Evolutionary conservation across 805 yeast species (phyloP).

Genomic region (Wickerhamomyces rabaulensis): DNA sequence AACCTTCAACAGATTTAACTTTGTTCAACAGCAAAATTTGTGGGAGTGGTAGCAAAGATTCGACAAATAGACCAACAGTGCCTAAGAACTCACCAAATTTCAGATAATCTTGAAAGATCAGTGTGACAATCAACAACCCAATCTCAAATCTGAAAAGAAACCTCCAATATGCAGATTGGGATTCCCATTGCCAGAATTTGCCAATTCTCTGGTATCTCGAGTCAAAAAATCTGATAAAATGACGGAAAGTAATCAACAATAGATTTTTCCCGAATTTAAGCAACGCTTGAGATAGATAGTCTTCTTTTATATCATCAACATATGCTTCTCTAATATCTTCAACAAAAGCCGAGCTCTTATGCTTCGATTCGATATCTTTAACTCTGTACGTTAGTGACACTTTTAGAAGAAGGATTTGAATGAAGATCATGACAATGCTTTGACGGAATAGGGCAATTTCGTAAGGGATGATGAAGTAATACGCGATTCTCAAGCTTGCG

Average conservation of each 20-base stretch:
- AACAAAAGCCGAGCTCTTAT: constrained; percentile 11
- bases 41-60: constrained; percentile 69
- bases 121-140: constrained; percentile 28
- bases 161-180: constrained; percentile 52
- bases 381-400: constrained; percentile 58
- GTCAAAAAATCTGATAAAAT: constrained; percentile 58
- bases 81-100: constrained; percentile 51
- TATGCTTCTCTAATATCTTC: constrained; percentile 7
- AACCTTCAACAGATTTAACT: constrained; percentile 67
- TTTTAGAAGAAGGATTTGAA: constrained; percentile 61
- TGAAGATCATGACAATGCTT: constrained; percentile 76
- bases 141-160: constrained; percentile 38
- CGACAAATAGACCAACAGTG: constrained; percentile 61
- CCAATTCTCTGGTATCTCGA: constrained; percentile 61
- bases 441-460: constrained; percentile 77
- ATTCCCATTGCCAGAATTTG: constrained; percentile 85
- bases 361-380: constrained; percentile 34
- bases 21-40: constrained; percentile 68
- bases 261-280: constrained; percentile 5
- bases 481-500: constrained; percentile 64
- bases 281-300: constrained; percentile 5
- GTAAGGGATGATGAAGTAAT: constrained; percentile 75
- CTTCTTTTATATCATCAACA: background rate
- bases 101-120: constrained; percentile 30
- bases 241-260: constrained; percentile 24